Percentiles rank a stretch among this genome's conserved stretches.
Conservation (phyloP, 371 early-diverging fungal genomes). For the Rhizopus arrhizus region DNA sequence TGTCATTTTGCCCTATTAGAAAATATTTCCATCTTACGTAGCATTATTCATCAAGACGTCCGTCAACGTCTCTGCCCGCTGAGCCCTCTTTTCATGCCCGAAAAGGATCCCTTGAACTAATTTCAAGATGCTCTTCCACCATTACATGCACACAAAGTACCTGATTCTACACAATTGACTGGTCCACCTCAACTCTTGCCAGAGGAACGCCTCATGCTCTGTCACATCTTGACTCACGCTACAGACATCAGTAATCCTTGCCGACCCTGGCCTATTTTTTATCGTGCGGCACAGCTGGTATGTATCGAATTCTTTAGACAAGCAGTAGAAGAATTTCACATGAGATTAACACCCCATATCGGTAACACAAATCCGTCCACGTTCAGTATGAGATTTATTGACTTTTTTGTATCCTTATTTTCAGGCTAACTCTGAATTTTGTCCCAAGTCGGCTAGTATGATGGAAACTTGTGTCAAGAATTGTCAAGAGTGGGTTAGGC, state of each 20-base stretch:
- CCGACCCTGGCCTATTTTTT: constrained; percentile 81
- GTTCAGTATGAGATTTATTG: constrained; percentile 80
- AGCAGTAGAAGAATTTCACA: constrained; percentile 77
- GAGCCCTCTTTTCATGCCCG: not conserved
- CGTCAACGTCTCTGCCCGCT: no score
- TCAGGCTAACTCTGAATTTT: constrained; percentile 68
- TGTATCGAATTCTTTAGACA: constrained; percentile 85
- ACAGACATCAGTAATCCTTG: constrained; percentile 89
- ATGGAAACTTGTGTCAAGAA: constrained; percentile 32
- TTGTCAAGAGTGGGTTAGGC: constrained; percentile 41
- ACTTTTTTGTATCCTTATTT: constrained; percentile 88
- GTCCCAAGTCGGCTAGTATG: constrained; percentile 56
- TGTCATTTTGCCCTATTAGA: constrained; percentile 79
- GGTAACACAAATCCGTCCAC: constrained; percentile 74
- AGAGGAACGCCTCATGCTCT: constrained; percentile 65
- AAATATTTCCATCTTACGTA: constrained; percentile 35
- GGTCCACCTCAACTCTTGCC: constrained; percentile 8
- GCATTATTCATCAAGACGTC: not conserved
- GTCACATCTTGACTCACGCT: constrained; percentile 77
- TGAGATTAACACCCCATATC: constrained; percentile 81
- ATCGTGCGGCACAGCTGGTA: constrained; percentile 80
- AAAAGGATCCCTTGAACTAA: no score
- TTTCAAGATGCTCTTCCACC: no score
- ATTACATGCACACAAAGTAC: no score
- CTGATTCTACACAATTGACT: no score